Evolutionary conservation across 2,329 filamentous ascomycete species (phyloP).

Genomic region (Elsinoe australis): DNA sequence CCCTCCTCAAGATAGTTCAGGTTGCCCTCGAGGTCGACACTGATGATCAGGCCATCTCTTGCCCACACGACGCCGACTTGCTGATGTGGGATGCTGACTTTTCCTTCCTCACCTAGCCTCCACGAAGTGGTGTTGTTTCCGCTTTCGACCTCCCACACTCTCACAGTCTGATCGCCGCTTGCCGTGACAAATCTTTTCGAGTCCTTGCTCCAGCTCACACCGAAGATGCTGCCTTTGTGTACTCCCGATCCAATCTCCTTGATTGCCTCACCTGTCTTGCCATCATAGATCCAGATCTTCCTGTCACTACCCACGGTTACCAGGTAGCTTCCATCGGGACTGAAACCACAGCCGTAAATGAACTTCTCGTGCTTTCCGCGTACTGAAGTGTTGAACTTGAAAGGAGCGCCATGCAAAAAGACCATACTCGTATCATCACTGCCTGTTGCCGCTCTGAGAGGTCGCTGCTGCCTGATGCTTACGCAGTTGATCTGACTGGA

Average conservation of each 20-base stretch:
- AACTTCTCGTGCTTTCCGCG: constrained; percentile 78
- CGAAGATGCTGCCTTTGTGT: constrained; percentile 89
- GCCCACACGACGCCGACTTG: constrained; percentile 94
- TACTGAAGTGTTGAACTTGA: constrained; percentile 87
- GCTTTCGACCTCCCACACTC: constrained; percentile 82
- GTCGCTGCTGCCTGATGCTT: constrained; percentile 78
- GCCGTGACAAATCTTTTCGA: constrained; percentile 82
- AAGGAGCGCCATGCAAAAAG: constrained; percentile 89
- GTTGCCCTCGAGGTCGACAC: constrained; percentile 78
- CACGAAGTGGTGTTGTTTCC: constrained; percentile 73
- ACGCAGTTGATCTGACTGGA: constrained; percentile 86
- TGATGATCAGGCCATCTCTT: constrained; percentile 80
- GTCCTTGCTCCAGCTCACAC: constrained; percentile 81
- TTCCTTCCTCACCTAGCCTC: constrained; percentile 70
- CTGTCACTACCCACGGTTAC: constrained; percentile 90
- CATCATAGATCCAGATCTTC: constrained; percentile 89
- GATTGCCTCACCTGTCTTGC: constrained; percentile 82
- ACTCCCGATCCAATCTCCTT: constrained; percentile 70
- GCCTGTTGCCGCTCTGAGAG: constrained; percentile 83
- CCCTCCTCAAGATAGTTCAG: constrained; percentile 82
- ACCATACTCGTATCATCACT: constrained; percentile 84
- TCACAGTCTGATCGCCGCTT: constrained; percentile 89
- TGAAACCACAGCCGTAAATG: constrained; percentile 80
- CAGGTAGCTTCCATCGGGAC: constrained; percentile 72
- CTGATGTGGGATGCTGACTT: constrained; percentile 68